Evolutionary conservation across 2,329 filamentous ascomycete genomes (phyloP).

Genomic region (Aspergillus aculeatinus): DNA sequence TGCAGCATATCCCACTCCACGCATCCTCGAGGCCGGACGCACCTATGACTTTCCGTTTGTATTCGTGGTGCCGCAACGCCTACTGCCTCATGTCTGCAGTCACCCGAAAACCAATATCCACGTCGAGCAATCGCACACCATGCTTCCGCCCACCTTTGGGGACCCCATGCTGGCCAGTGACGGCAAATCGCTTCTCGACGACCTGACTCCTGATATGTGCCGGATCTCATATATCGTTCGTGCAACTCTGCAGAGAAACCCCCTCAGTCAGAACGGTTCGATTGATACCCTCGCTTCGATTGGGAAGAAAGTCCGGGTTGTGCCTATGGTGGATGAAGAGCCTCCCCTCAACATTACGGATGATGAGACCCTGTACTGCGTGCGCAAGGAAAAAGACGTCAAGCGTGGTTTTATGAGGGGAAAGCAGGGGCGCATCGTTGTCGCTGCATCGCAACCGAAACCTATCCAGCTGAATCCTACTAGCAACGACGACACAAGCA

Average conservation of each 20-base stretch:
- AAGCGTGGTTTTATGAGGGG: constrained; percentile 60
- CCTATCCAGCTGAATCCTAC: constrained; percentile 52
- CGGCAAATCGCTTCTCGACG: constrained; percentile 55
- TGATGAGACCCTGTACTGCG: constrained; percentile 49
- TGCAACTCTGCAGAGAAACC: constrained; percentile 39
- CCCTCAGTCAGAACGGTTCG: constrained; percentile 5
- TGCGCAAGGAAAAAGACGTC: constrained; percentile 59
- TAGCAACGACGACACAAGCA: constrained; percentile 34
- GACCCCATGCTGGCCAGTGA: constrained; percentile 55
- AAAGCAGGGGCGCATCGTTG: constrained; percentile 58
- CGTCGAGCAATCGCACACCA: constrained; percentile 56
- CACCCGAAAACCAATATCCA: constrained; percentile 54
- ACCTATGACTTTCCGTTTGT: constrained; percentile 62
- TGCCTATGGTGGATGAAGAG: constrained; percentile 59
- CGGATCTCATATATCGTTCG: constrained; percentile 59
- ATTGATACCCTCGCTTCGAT: constrained; percentile 50
- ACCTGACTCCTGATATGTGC: constrained; percentile 63
- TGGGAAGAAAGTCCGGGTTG: constrained; percentile 57
- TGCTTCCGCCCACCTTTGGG: constrained; percentile 62
- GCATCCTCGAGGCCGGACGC: constrained; percentile 54
- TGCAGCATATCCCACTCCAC: constrained; percentile 54
- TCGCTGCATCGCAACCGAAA: constrained; percentile 59
- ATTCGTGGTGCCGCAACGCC: constrained; percentile 61
- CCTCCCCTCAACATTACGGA: constrained; percentile 57
- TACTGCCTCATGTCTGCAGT: constrained; percentile 60